Evolutionary conservation across 306 rosid species (phyloP).

Genomic region (Rubus idaeus): DNA sequence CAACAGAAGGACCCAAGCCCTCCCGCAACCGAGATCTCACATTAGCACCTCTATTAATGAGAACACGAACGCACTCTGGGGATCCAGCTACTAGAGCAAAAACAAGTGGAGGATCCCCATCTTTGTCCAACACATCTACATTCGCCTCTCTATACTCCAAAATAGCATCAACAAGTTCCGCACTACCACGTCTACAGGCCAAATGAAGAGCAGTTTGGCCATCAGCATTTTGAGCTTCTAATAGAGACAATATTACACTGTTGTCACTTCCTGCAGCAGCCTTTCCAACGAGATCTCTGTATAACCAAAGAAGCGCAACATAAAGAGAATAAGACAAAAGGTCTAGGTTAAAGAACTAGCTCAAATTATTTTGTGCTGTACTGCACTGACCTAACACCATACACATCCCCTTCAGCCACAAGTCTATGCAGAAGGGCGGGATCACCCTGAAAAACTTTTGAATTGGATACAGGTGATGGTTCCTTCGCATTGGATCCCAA

Average conservation of each 20-base stretch:
- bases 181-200: constrained; percentile 94
- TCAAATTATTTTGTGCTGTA: constrained; percentile 21
- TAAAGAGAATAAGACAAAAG: constrained; percentile 14
- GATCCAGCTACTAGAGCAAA: constrained; percentile 99
- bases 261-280: constrained; percentile 62
- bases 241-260: constrained; percentile 53
- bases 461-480: constrained; percentile 54
- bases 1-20: constrained; percentile 92
- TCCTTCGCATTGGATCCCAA: constrained; percentile 62
- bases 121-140: constrained; percentile 92
- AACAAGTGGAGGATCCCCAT: constrained; percentile 97
- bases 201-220: constrained; percentile 98
- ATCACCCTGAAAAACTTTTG: constrained; percentile 55
- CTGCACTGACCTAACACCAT: constrained; percentile 79
- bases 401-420: constrained; percentile 79
- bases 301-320: constrained; percentile 29
- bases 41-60: constrained; percentile 78
- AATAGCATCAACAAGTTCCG: constrained; percentile 86
- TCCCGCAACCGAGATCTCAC: constrained; percentile 86
- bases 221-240: constrained; percentile 84
- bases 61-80: constrained; percentile 81
- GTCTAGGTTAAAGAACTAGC: constrained; percentile 16
- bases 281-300: constrained; percentile 77
- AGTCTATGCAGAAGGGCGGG: constrained; percentile 71
- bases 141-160: constrained; percentile 74